phyloP scores from a whole-genome alignment of 2,329 filamentous ascomycete genomes.

The Proliferodiscus dingleyae region DNA sequence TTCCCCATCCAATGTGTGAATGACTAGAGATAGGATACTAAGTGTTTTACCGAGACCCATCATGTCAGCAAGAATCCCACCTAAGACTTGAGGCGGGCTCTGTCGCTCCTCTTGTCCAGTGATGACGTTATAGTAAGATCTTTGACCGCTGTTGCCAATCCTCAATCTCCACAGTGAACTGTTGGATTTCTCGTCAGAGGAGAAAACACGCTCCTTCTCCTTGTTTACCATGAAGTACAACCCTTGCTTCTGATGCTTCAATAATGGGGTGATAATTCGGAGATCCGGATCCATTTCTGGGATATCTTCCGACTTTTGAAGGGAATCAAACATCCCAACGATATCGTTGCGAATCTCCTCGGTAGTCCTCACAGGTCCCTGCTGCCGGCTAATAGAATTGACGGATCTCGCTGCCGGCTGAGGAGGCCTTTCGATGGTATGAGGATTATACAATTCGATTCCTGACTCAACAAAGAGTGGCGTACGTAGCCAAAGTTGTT shows the following conservation, averaged over 20 bases:
- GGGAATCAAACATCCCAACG: slow-evolving; percentile 79
- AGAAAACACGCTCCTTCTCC: slow-evolving; percentile 61
- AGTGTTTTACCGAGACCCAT: slow-evolving; percentile 88
- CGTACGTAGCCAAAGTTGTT: slow-evolving; percentile 61
- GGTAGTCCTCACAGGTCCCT: slow-evolving; percentile 53
- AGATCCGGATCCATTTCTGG: slow-evolving; percentile 64
- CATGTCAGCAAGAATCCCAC: slow-evolving; percentile 77
- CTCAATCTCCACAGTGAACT: slow-evolving; percentile 74
- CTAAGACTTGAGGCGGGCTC: slow-evolving; percentile 61
- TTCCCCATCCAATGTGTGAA: slow-evolving; percentile 54
- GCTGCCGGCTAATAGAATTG: slow-evolving; percentile 33
- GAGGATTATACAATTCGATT: slow-evolving; percentile 72
- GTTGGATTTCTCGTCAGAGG: slow-evolving; percentile 54
- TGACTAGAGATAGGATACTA: slow-evolving; percentile 75
- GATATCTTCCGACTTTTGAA: slow-evolving; percentile 70
- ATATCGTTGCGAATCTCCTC: slow-evolving; percentile 87
- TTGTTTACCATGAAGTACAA: slow-evolving; percentile 79
- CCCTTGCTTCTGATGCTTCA: slow-evolving; percentile 86
- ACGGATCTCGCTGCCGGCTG: slow-evolving; percentile 27
- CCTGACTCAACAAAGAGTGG: slow-evolving; percentile 64
- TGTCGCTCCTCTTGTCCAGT: slow-evolving; percentile 61
- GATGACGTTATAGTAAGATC: slow-evolving; percentile 76
- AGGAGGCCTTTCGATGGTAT: slow-evolving; percentile 36
- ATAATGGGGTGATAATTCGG: slow-evolving; percentile 60
- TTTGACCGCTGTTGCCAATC: slow-evolving; percentile 50